Evolutionary conservation across 2,329 filamentous ascomycete species (phyloP).

Genomic region (Metarhizium robertsii): DNA sequence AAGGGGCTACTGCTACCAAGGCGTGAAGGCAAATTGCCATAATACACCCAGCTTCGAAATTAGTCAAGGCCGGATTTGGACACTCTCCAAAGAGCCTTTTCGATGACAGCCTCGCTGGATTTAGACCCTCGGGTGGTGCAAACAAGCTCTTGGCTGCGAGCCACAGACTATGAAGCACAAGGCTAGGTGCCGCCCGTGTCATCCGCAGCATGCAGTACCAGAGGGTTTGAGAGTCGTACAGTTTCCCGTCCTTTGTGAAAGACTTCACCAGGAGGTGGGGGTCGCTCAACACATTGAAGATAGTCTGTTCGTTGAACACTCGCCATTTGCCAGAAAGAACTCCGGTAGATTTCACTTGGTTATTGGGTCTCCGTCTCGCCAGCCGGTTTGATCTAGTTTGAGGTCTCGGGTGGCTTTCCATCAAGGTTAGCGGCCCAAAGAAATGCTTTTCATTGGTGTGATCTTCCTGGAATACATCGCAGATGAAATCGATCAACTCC

Average conservation of each 20-base stretch:
- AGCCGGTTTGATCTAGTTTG: conserved; percentile 7
- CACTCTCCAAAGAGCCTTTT: conserved; percentile 4
- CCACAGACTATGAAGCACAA: conserved; percentile 59
- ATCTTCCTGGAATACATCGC: conserved; percentile 50
- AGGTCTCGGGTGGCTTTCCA: conserved; percentile 9
- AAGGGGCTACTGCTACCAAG: conserved; percentile 47
- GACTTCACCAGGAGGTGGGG: conserved; percentile 45
- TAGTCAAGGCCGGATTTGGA: conserved; percentile 18
- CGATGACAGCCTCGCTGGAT: conserved; percentile 26
- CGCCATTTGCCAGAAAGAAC: conserved; percentile 39
- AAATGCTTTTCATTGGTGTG: conserved; percentile 40
- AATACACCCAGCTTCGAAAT: conserved; percentile 41
- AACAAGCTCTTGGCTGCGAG: conserved; percentile 50
- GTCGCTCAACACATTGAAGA: conserved; percentile 55
- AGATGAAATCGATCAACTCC: conserved; percentile 50
- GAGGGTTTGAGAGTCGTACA: conserved; percentile 51
- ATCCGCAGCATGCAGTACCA: conserved; percentile 56
- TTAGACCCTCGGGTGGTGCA: conserved; percentile 38
- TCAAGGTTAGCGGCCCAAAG: conserved; percentile 25
- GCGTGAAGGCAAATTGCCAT: conserved; percentile 55
- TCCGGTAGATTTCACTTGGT: neutral
- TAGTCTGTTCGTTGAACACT: conserved; percentile 52
- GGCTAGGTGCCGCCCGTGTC: conserved; percentile 43
- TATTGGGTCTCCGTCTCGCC: conserved; percentile 4
- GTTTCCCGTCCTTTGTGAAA: conserved; percentile 42